These are phyloP conservation scores for Theileria orientalis DNA, from an alignment of 169 alveolate species.

Conservation along the genomic window DNA sequence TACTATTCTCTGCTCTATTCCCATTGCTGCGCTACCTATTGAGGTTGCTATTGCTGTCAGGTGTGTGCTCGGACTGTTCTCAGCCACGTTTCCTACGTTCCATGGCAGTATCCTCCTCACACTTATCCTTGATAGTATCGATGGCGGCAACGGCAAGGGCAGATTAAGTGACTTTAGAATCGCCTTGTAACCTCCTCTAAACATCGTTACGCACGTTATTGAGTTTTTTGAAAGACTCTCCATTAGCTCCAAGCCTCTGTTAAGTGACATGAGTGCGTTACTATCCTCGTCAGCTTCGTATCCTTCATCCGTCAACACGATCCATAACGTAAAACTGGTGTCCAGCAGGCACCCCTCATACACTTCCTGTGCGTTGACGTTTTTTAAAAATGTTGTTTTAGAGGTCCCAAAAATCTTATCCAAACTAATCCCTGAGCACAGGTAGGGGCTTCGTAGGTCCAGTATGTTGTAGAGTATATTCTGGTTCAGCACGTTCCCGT, in stretches of 20 bases:
- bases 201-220: constrained; percentile 39
- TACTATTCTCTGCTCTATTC: constrained; percentile 2
- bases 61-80: neutral
- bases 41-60: neutral
- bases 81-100: neutral
- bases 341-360: neutral
- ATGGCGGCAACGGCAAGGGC: constrained; percentile 17
- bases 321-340: constrained; percentile 45
- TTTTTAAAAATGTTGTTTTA: constrained; percentile 7
- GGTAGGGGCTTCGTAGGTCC: constrained; percentile 49
- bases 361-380: constrained; percentile 12
- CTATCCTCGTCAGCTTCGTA: constrained; percentile 19
- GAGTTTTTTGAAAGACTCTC: constrained; percentile 7
- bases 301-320: constrained; percentile 60
- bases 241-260: constrained; percentile 36
- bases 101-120: neutral
- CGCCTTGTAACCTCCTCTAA: constrained; percentile 52
- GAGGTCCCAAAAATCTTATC: constrained; percentile 26
- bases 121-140: neutral
- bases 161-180: constrained; percentile 22
- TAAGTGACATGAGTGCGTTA: constrained; percentile 29
- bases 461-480: constrained; percentile 21
- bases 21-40: constrained; percentile 3
- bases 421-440: constrained; percentile 36
- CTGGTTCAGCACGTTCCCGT: neutral